Base-by-base conservation (phyloP, 2,329 filamentous ascomycete species). In the Anthostomella pinea region DNA sequence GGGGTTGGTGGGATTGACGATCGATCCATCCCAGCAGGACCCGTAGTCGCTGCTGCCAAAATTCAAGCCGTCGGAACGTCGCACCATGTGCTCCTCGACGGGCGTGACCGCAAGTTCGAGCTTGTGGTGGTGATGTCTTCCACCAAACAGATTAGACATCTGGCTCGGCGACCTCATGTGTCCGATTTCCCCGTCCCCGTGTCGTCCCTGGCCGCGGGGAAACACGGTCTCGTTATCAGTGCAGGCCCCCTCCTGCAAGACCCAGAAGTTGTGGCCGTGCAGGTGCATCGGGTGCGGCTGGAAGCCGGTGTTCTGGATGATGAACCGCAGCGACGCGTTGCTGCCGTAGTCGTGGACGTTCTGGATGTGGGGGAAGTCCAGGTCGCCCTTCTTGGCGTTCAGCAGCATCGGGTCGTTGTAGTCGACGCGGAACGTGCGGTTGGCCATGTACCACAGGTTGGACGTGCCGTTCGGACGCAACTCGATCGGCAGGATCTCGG, bases 191-290 rank as follows among this genome's bases (percentile, higher is more conserved):
- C n/a, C n/a, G n/a, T n/a, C n/a, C n/a, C n/a, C 19, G 17, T 33
- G 34, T 3, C 37, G 25, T 3, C 30, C 20, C 14, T 45, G 38
- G 17, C 43, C 41, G 13, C 41, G 21, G 9, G 43, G 41, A 28
- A 45, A 45, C 15, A 43, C 26, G 8, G 23, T 47, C 22, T 41
- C 26, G 32, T 38, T 48, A 24, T 41, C 46, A 7, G 20, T 2
- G 28, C 53, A 48, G 27, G 34, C 18, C 15, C 55, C 54, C 56
- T 64, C 40, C 15, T 57, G 52, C 5, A 73, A 49, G 3, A 73
- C 55, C 44, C 62, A 66, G 52, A 74, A 72, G 33, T 72, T 64
- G 45, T 75, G 71, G 7, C 70, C 71, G 52, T 74, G 71, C 10
- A 75, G 52, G 54, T 74, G 70, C 48, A 71, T 65, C 0, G 68